phyloP scores from a whole-genome alignment of 768 basidiomycete species.

The Leucocoprinus birnbaumii region DNA sequence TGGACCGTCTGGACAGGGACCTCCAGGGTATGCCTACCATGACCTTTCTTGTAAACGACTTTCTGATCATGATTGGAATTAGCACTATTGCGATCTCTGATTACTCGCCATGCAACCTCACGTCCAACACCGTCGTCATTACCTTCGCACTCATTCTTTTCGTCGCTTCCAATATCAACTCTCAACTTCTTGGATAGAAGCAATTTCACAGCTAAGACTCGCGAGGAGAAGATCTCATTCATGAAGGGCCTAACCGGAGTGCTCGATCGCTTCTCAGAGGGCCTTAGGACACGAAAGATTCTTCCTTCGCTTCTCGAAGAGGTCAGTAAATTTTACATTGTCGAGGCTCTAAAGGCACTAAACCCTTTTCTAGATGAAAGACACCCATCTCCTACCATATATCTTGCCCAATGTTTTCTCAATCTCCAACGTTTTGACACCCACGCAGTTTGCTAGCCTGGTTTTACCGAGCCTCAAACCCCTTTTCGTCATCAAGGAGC shows the following conservation, averaged over 20 bases:
- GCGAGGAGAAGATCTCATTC: constrained; percentile 95
- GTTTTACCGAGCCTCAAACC: constrained; percentile 90
- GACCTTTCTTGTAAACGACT: neutral
- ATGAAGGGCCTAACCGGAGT: constrained; percentile 87
- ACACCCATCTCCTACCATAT: constrained; percentile 88
- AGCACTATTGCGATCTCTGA: constrained; percentile 79
- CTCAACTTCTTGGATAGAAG: constrained; percentile 95
- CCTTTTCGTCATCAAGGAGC: constrained; percentile 87
- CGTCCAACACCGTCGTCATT: constrained; percentile 80
- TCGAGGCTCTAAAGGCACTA: neutral
- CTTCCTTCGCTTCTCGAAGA: constrained; percentile 92
- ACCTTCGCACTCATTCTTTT: constrained; percentile 88
- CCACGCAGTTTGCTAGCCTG: constrained; percentile 73
- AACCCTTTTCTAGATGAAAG: constrained; percentile 71
- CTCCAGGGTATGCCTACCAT: constrained; percentile 54
- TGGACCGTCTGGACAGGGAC: constrained; percentile 67
- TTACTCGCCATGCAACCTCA: constrained; percentile 72
- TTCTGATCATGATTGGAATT: constrained; percentile 1
- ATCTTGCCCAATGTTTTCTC: constrained; percentile 94
- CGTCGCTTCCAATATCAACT: constrained; percentile 92
- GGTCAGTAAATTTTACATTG: constrained; percentile 37
- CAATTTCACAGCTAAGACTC: constrained; percentile 89
- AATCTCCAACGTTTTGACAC: constrained; percentile 75
- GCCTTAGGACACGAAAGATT: constrained; percentile 83
- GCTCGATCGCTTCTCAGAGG: constrained; percentile 82